Evolutionary conservation across 2,329 filamentous ascomycete genomes (phyloP).

Genomic region (Curvularia spicifera): DNA sequence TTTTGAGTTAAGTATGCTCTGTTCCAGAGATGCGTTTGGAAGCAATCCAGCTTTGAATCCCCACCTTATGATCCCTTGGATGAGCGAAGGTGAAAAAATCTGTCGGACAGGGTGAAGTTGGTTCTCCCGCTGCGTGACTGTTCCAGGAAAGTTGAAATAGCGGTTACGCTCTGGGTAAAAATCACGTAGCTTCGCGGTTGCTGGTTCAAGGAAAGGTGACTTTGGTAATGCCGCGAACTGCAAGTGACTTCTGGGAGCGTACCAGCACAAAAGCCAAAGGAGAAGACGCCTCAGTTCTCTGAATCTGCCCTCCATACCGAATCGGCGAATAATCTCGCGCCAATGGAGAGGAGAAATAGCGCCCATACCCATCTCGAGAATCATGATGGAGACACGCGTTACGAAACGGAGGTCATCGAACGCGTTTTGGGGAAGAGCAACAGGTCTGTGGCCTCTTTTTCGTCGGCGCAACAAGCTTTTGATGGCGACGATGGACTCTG

Average conservation of each 20-base stretch:
- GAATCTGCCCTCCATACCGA: conserved; percentile 63
- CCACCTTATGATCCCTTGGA: conserved; percentile 45
- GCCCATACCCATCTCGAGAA: conserved; percentile 54
- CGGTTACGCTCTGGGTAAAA: conserved; percentile 19
- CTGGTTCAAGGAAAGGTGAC: conserved; percentile 31
- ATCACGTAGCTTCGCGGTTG: conserved; percentile 26
- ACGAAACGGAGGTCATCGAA: conserved; percentile 55
- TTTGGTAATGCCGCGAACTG: conserved; percentile 31
- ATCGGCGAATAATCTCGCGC: conserved; percentile 65
- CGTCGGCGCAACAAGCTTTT: conserved; percentile 50
- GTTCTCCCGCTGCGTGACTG: conserved; percentile 14
- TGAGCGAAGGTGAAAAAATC: conserved; percentile 34
- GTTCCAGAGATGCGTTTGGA: conserved; percentile 32
- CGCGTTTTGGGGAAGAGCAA: neutral
- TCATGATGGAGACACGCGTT: conserved; percentile 56
- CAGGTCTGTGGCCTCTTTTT: conserved; percentile 46
- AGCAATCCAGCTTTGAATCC: conserved; percentile 42
- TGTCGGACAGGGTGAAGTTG: conserved; percentile 35
- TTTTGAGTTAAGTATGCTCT: conserved; percentile 26
- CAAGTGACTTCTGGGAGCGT: conserved; percentile 33
- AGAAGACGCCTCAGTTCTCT: conserved; percentile 59
- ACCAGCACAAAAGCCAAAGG: conserved; percentile 58
- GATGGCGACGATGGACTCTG: conserved; percentile 53
- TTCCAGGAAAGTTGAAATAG: conserved; percentile 28
- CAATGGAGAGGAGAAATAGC: conserved; percentile 56